Percentiles rank a stretch among this genome's conserved stretches.
Evolutionary conservation across 116 monocot genomes (phyloP).

Genomic region (Dioscorea cayenensis): DNA sequence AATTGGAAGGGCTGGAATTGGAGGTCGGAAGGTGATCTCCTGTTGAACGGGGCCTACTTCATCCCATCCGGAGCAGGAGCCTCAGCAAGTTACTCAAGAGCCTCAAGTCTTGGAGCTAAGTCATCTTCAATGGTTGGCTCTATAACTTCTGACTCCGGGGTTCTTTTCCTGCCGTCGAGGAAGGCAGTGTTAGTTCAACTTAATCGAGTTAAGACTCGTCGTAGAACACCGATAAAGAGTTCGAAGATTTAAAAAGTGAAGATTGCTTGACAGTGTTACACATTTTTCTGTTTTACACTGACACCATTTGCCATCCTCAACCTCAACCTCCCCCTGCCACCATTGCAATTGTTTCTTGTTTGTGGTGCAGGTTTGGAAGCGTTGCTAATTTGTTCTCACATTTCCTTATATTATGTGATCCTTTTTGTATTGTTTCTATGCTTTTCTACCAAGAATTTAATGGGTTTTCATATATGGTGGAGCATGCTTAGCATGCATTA

Average conservation of each 20-base stretch:
- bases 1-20: slow-evolving; percentile 17
- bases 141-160: slow-evolving; percentile 10
- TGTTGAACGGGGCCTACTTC: slow-evolving; percentile 14
- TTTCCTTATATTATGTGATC: background rate
- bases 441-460: background rate
- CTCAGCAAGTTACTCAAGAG: slow-evolving; percentile 14
- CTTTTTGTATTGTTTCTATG: background rate
- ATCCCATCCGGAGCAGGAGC: slow-evolving; percentile 17
- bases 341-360: background rate
- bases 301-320: background rate
- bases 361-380: slow-evolving; percentile 5
- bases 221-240: background rate
- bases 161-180: slow-evolving; percentile 13
- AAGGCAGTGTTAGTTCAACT: background rate
- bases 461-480: background rate
- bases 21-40: slow-evolving; percentile 17
- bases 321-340: slow-evolving; percentile 8
- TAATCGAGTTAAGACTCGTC: background rate
- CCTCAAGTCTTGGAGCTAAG: slow-evolving; percentile 20
- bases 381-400: slow-evolving; percentile 2
- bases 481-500: no score
- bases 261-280: background rate
- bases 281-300: slow-evolving; percentile 3
- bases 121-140: slow-evolving; percentile 15
- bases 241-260: background rate